phyloP scores from a whole-genome alignment of 306 rosid genomes.

The Prinsepia uniflora region DNA sequence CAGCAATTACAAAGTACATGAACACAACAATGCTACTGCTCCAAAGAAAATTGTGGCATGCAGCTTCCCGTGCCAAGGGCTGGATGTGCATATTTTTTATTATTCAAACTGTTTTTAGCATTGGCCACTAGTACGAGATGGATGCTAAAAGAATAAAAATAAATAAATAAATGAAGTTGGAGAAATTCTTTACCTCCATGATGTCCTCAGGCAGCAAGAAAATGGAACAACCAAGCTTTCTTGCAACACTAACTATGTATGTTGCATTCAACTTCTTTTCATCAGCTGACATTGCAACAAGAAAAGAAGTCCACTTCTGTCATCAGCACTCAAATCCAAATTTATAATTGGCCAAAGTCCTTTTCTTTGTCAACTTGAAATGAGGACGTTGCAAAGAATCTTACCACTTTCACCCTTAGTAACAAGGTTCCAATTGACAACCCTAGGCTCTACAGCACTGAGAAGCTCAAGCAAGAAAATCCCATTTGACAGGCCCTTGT shows the following conservation, averaged over 20 bases:
- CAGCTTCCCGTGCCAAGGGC: not conserved
- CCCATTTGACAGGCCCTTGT: constrained; percentile 79
- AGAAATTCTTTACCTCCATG: constrained; percentile 61
- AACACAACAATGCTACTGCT: not conserved
- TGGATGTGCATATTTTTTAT: not conserved
- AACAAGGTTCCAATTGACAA: constrained; percentile 97
- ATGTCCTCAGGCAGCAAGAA: constrained; percentile 93
- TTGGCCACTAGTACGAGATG: not conserved
- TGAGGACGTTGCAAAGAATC: constrained; percentile 21
- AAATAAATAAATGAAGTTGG: constrained; percentile 11
- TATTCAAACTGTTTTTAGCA: not conserved
- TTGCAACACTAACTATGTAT: constrained; percentile 84
- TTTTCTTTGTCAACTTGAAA: constrained; percentile 3
- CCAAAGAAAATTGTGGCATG: not conserved
- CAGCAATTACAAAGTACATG: not conserved
- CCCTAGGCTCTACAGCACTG: constrained; percentile 94
- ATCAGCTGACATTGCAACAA: constrained; percentile 48
- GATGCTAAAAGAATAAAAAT: not conserved
- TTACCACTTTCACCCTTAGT: constrained; percentile 89
- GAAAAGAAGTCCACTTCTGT: constrained; percentile 17
- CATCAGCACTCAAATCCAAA: not conserved
- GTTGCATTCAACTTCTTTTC: constrained; percentile 95
- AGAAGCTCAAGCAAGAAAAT: constrained; percentile 91
- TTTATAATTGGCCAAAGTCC: not conserved
- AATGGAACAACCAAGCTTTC: constrained; percentile 95